Percentiles rank a stretch among this genome's conserved stretches.
These are phyloP conservation scores for Lepidopterella palustris DNA, from an alignment of 495 filamentous ascomycete species.

Conservation along the genomic window DNA sequence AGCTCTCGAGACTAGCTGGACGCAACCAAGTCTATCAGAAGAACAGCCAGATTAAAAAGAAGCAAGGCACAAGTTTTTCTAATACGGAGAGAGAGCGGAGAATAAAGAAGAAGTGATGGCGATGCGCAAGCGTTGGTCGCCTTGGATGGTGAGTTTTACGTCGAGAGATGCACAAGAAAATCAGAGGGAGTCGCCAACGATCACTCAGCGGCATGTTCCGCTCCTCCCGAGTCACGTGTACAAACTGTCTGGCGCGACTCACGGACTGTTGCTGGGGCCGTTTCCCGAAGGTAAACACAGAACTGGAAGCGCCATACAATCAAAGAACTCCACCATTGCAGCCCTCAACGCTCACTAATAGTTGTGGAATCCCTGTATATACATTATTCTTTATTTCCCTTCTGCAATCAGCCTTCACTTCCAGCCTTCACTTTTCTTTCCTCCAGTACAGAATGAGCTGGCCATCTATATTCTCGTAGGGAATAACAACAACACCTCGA, in stretches of 20 bases:
- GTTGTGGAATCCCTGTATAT: slow-evolving; percentile 13
- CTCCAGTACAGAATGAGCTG: slow-evolving; percentile 1
- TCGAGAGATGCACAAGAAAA: background rate
- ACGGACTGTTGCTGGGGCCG: background rate
- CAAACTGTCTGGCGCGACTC: too few species aligned
- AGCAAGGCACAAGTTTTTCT: background rate
- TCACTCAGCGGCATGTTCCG: too few species aligned
- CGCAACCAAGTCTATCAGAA: background rate
- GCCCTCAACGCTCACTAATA: background rate
- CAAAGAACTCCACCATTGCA: slow-evolving; percentile 4
- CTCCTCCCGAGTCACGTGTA: too few species aligned
- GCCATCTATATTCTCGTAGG: background rate
- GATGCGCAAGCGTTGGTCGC: background rate
- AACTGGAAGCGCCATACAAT: background rate
- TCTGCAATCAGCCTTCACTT: background rate
- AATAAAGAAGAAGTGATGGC: background rate
- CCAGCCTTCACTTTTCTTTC: too few species aligned
- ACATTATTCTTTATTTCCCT: slow-evolving; percentile 3
- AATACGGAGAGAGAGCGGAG: background rate
- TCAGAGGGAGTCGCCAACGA: background rate
- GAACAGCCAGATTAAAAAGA: too few species aligned
- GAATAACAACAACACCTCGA: slow-evolving; percentile 6
- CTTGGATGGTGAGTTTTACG: background rate
- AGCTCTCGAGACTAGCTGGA: background rate
- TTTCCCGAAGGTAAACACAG: background rate